Conservation (phyloP, 768 basidiomycete genomes). For the Astraeus odoratus region DNA sequence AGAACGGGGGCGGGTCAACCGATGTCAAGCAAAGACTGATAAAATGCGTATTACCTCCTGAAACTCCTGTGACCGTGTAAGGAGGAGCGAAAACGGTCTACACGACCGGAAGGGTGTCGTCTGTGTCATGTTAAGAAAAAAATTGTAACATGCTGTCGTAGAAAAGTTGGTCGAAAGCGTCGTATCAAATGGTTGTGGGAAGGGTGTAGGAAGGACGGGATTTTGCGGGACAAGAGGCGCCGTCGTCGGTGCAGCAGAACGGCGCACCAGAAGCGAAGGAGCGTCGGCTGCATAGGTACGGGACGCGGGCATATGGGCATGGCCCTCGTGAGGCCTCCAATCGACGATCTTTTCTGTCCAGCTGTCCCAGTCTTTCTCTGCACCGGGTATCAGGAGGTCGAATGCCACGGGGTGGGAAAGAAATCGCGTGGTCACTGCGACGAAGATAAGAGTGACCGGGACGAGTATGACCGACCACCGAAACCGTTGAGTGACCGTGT, state of each 20-base stretch:
- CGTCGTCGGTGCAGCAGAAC: conserved; percentile 11
- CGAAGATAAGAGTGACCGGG: conserved; percentile 47
- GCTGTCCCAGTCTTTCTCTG: conserved; percentile 24
- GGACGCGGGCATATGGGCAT: conserved; percentile 16
- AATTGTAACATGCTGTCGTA: conserved; percentile 44
- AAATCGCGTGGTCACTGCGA: conserved; percentile 49
- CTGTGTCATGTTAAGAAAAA: conserved; percentile 72
- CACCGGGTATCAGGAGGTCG: conserved; percentile 30
- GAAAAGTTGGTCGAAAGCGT: conserved; percentile 41
- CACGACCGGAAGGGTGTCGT: conserved; percentile 58
- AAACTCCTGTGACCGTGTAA: conserved; percentile 48
- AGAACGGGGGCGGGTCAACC: background rate
- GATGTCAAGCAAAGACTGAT: conserved; percentile 1
- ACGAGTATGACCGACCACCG: conserved; percentile 49
- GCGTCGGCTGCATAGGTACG: background rate
- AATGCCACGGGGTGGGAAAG: conserved; percentile 41
- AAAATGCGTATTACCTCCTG: conserved; percentile 36
- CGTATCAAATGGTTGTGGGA: conserved; percentile 70
- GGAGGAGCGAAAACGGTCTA: conserved; percentile 65
- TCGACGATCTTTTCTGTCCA: conserved; percentile 22
- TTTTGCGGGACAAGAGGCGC: conserved; percentile 21
- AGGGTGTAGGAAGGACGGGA: conserved; percentile 62
- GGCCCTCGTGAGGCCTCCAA: conserved; percentile 40
- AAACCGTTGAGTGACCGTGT: conserved; percentile 32
- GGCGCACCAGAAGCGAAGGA: conserved; percentile 8